Base-by-base conservation (phyloP, 2,329 filamentous ascomycete species). In the Stagonosporopsis chrysanthemi region DNA sequence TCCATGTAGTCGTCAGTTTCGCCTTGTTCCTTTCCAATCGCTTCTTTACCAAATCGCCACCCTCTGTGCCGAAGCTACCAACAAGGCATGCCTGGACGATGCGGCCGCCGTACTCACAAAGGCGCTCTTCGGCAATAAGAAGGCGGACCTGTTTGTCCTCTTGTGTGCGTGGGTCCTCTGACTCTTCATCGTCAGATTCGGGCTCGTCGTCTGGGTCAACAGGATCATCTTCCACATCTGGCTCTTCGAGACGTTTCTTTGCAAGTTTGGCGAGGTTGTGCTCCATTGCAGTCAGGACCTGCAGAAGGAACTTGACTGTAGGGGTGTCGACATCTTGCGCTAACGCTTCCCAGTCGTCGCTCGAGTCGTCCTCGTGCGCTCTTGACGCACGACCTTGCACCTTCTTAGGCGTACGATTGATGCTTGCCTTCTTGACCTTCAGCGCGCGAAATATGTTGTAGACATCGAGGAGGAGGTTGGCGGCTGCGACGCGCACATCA, bases 81-180 rank as follows among this genome's bases (percentile, higher is more conserved):
- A 88, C 91, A 9, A 90, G 81, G 22, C 96, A 87, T 12, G 89
- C 90, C 39, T 96, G 84, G 35, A 97, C 90, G 40, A 96, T 86
- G 73, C 95, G 96, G 61, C 88, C 89, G 0, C 93, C 88, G 24
- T 97, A 82, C 67, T 94, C 90, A 76, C 94, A 98, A 0, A 98
- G 84, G 19, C 88, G 86, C 72, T 94, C 90, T 76, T 98, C 95
- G 0, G 92, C 88, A 56, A 93, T 83, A 31, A 97, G 83, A 54
- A 88, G 86, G 55, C 86, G 83, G 69, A 90, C 81, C 68, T 84
- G 81, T 50, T 83, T 81, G 28, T 85, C 81, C 39, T 85, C 71
- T 19, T 28, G 83, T 79, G 40, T 63, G 5, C 72, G 67, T 2
- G 76, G 73, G 35, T 71, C 64, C 26, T 74, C 74, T 2, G 72